Evolutionary conservation across 352 stramenopile species (phyloP).

Genomic region (Globisporangium alternatum): DNA sequence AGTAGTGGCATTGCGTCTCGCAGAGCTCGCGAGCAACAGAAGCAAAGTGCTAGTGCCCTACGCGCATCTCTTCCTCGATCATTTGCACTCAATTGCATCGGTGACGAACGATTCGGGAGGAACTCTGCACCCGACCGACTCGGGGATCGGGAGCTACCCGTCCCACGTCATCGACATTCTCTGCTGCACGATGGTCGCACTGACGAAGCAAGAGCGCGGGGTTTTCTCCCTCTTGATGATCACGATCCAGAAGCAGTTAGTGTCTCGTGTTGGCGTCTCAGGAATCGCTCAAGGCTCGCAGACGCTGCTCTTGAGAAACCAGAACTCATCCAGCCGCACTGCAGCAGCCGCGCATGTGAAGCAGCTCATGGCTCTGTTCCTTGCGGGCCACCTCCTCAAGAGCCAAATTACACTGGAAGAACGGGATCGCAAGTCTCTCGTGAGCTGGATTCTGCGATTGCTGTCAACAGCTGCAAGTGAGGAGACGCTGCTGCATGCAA

Average conservation of each 20-base stretch:
- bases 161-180: slow-evolving; percentile 60
- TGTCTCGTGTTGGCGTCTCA: slow-evolving; percentile 30
- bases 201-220: slow-evolving; percentile 62
- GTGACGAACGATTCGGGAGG: slow-evolving; percentile 23
- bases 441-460: slow-evolving; percentile 66
- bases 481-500: slow-evolving; percentile 59
- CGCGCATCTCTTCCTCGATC: slow-evolving; percentile 74
- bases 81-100: slow-evolving; percentile 67
- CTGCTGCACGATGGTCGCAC: slow-evolving; percentile 63
- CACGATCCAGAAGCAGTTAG: slow-evolving; percentile 83
- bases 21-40: slow-evolving; percentile 37
- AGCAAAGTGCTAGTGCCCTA: slow-evolving; percentile 43
- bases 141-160: slow-evolving; percentile 37
- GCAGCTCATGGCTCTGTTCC: slow-evolving; percentile 78
- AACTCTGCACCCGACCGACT: neutral
- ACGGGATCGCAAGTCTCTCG: slow-evolving; percentile 55
- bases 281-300: slow-evolving; percentile 20
- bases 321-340: slow-evolving; percentile 13
- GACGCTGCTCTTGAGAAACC: slow-evolving; percentile 18
- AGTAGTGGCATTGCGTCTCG: slow-evolving; percentile 45
- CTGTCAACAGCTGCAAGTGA: slow-evolving; percentile 59
- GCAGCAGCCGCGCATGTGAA: slow-evolving; percentile 46
- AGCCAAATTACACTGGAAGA: slow-evolving; percentile 48
- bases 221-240: slow-evolving; percentile 81
- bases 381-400: slow-evolving; percentile 62